phyloP scores from a whole-genome alignment of 2,329 filamentous ascomycete species.

The Xylariaceae sp. region DNA sequence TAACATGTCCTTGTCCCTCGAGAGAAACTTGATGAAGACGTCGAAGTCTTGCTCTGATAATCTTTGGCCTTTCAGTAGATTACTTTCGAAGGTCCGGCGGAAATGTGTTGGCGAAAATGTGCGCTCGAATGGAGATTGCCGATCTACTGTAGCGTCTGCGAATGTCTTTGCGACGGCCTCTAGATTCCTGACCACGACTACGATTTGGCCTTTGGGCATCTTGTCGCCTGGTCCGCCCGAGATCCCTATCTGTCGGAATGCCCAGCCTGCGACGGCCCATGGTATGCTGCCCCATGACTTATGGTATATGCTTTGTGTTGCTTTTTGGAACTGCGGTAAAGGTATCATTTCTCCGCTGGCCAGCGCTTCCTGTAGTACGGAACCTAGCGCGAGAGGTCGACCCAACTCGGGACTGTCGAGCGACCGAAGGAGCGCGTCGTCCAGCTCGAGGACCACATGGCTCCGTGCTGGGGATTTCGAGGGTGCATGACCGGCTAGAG shows the following conservation, averaged over 20 bases:
- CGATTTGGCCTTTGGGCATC: conserved; percentile 59
- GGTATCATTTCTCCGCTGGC: conserved; percentile 66
- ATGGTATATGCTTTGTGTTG: conserved; percentile 67
- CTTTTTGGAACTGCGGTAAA: conserved; percentile 61
- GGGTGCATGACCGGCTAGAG: conserved; percentile 53
- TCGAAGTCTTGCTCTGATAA: conserved; percentile 64
- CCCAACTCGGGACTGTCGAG: conserved; percentile 77
- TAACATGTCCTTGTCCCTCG: conserved; percentile 59
- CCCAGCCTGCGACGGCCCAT: conserved; percentile 72
- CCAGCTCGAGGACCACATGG: conserved; percentile 50
- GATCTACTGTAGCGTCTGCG: conserved; percentile 39
- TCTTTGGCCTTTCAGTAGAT: conserved; percentile 43
- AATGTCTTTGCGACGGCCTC: conserved; percentile 57
- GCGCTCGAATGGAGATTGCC: conserved; percentile 56
- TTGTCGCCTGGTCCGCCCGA: conserved; percentile 44
- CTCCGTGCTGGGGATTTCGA: conserved; percentile 40
- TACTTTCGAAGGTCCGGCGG: conserved; percentile 50
- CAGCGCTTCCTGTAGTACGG: conserved; percentile 73
- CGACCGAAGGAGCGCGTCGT: conserved; percentile 63
- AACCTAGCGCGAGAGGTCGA: conserved; percentile 72
- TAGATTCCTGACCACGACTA: conserved; percentile 61
- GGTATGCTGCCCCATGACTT: conserved; percentile 66
- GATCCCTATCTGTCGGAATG: conserved; percentile 65
- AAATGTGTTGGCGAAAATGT: conserved; percentile 67
- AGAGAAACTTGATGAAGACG: conserved; percentile 65